Evolutionary conservation across 1,139 yeast genomes (phyloP), one percentile per base, ranked within the genome.

Genomic region (Candida neerlandica): DNA sequence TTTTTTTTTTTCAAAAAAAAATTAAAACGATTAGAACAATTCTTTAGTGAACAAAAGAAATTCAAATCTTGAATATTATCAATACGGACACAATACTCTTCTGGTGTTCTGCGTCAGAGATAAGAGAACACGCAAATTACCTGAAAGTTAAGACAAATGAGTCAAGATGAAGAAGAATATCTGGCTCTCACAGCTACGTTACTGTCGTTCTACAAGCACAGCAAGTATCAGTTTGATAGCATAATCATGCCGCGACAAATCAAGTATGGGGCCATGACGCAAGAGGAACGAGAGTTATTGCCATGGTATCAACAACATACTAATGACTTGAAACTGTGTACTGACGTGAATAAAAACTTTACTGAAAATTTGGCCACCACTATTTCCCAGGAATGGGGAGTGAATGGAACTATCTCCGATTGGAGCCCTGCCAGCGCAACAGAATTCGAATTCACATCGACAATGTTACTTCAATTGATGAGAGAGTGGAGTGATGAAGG

Each of bases 401-500:
- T 79, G 0, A 4, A 15, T 16, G 41, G 42, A 0, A 69, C 71
- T 47, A 76, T 79, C 0, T 43, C 52, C 1, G 56, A 58, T 2
- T 85, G 90, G 90, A 63, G 67, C 5, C 64, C 65, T 1, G 73
- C 82, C 15, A 64, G 72, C 2, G 54, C 59, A 14, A 55, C 66
- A 4, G 89, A 86, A 52, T 75, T 74, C 52, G 88, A 84, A 47
- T 86, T 86, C 61, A 87, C 86, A 1, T 64, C 82, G 35, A 75
- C 86, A 2, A 73, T 86, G 0, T 62, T 90, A 52, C 70, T 83
- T 38, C 96, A 89, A 59, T 61, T 86, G 10, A 73, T 78, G 2
- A 66, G 96, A 47, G 97, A 90, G 63, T 90, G 96, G 96, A 79
- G 89, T 33, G 63, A 62, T 0, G 86, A 84, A 27, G 91, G 94